Evolutionary conservation across 2,329 filamentous ascomycete genomes (phyloP), one percentile per base, ranked within the genome.

Genomic region (Dendryphion nanum): DNA sequence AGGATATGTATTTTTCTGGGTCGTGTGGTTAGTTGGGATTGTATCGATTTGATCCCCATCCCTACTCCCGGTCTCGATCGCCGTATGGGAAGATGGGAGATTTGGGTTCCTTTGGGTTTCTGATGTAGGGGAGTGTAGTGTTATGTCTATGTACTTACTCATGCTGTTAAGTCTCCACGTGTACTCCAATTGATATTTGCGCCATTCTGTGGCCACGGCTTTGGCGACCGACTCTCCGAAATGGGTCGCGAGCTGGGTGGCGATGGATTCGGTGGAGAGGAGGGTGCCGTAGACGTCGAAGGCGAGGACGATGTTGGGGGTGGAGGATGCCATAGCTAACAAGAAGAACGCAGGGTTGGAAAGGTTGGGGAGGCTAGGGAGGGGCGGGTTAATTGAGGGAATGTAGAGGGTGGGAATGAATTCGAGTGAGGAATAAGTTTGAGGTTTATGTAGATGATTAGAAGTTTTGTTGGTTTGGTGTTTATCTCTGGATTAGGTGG

Each of bases 201-300:
- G 72, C 78, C 85, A 88, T 53, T 78, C 63, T 13, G 73, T 61
- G 4, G 83, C 78, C 20, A 89, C 72, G 3, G 81, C 79, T 47
- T 76, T 75, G 4, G 80, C 77, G 23, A 10, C 23, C 10, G 23
- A 8, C 19, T 76, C 59, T 5, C 77, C 81, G 51, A 81, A 81
- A 39, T 81, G 63, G 20, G 68, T 63, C 13, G 74, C 73, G 10
- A 89, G 67, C 42, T 81, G 72, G 23, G 72, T 65, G 5, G 76
- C 74, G 45, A 89, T 86, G 19, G 81, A 85, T 30, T 80, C 78
- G 2, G 85, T 87, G 7, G 83, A 86, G 5, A 89, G 72, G 7
- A 90, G 65, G 2, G 85, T 89, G 37, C 84, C 85, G 62, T 89
- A 89, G 2, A 86, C 72, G 53, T 90, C 85, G 47, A 90, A 88